phyloP scores from a whole-genome alignment of 2,329 filamentous ascomycete species.

The Fusarium hostae region DNA sequence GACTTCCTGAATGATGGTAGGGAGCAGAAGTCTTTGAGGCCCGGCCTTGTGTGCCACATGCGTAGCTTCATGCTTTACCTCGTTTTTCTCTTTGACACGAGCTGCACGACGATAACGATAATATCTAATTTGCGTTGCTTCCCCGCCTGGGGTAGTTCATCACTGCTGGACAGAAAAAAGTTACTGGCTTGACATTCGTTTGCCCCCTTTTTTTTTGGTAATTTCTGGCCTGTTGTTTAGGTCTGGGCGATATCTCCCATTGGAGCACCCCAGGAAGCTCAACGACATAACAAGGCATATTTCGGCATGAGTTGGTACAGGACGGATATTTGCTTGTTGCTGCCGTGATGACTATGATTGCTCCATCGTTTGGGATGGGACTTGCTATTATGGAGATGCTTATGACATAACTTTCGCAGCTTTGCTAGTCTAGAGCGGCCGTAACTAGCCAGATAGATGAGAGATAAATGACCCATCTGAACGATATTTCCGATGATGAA shows the following conservation, averaged over 20 bases:
- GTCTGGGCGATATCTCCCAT: background rate
- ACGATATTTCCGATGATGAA: background rate
- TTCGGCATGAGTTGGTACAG: background rate
- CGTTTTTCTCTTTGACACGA: background rate
- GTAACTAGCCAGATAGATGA: background rate
- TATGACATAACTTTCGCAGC: constrained; percentile 12
- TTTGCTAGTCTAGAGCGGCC: constrained; percentile 11
- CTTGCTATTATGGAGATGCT: constrained; percentile 16
- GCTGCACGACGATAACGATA: background rate
- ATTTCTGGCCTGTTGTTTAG: constrained; percentile 4
- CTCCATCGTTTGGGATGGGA: background rate
- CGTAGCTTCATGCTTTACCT: constrained; percentile 1
- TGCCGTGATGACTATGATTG: constrained; percentile 6
- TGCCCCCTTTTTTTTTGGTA: background rate
- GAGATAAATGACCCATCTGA: constrained; percentile 6
- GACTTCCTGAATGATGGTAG: background rate
- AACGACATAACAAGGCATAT: constrained; percentile 4
- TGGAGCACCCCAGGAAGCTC: constrained; percentile 5
- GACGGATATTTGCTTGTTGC: constrained; percentile 11
- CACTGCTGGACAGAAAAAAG: background rate
- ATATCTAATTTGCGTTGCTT: constrained; percentile 1
- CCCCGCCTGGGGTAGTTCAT: background rate
- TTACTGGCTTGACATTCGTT: background rate
- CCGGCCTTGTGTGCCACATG: background rate
- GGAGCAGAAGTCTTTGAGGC: background rate